Conservation (phyloP, 1,139 yeast genomes). For the Diutina rugosa region DNA sequence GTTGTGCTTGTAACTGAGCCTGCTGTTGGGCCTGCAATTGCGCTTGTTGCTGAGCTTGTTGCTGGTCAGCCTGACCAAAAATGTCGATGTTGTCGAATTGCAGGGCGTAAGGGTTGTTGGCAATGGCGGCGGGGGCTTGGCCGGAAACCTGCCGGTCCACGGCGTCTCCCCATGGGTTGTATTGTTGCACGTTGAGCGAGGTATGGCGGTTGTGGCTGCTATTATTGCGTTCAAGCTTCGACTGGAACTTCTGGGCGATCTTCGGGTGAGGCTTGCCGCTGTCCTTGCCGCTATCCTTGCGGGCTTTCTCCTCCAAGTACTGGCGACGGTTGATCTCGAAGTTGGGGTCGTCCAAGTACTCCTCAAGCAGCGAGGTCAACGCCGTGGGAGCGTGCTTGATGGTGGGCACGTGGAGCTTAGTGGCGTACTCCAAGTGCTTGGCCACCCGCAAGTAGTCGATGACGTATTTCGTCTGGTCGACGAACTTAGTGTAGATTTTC, state of each 20-base stretch:
- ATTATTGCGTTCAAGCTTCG: neutral
- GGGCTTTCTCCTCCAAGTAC: constrained; percentile 49
- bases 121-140: neutral
- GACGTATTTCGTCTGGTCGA: constrained; percentile 76
- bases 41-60: neutral
- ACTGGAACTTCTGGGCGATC: neutral
- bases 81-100: neutral
- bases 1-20: constrained; percentile 6
- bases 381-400: constrained; percentile 97
- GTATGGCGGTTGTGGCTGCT: constrained; percentile 10
- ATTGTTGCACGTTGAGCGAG: constrained; percentile 27
- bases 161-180: constrained; percentile 26
- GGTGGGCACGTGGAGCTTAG: constrained; percentile 87
- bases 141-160: neutral
- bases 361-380: constrained; percentile 73
- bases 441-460: constrained; percentile 82
- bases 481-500: constrained; percentile 72
- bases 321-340: constrained; percentile 72
- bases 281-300: neutral
- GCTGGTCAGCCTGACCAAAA: neutral
- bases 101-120: neutral
- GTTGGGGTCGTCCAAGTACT: constrained; percentile 77
- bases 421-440: constrained; percentile 73
- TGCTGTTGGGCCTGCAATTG: constrained; percentile 5
- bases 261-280: neutral